Base-by-base conservation (phyloP, 179 eudicot species). In the Patellifolia procumbens region DNA sequence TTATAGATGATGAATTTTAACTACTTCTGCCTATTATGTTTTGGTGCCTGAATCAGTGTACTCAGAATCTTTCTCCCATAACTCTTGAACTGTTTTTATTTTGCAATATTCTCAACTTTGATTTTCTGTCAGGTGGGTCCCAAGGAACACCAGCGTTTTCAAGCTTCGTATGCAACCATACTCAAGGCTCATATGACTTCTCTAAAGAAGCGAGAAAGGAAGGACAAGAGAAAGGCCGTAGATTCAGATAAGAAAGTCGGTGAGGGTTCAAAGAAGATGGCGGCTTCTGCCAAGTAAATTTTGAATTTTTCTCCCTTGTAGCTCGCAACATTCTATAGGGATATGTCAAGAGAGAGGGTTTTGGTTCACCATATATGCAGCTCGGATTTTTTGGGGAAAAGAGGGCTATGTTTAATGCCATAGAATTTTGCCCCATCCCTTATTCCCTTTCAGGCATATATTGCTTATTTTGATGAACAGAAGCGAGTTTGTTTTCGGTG, bases 111-210 rank as follows among this genome's bases (percentile, higher is more conserved):
- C 32, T 49, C 28, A 31, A 16, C 59, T 39, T 39, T 53, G n/a
- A 70, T 62, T 19, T 62, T 70, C 46, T 62, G 52, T 56, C 34
- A 94, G 98, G 91, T 94, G 61, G 98, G 98, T 35, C 80, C 84
- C 17, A 94, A 89, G 86, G 97, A 94, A 74, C 98, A 92, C 76
- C 90, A 86, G 70, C 93, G 93, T 49, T 94, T 94, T 68, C 98
- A 94, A 85, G 91, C 97, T 62, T 92, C 97, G 24, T 94, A 94
- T 70, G 97, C 94, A 17, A 87, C 91, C n/a, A 86, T 94, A 72
- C 84, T 94, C 58, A 94, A 92, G 88, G 97, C 97, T 28, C 94
- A 87, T 46, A 92, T 94, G 98, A 91, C 96, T 39, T 86, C 97
- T 56, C 80, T 94, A 78, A 94, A 94, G 91, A 94, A 89, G 79